Conservation (phyloP, 139 green algal genomes). For the Spirogloea muscicola region DNA sequence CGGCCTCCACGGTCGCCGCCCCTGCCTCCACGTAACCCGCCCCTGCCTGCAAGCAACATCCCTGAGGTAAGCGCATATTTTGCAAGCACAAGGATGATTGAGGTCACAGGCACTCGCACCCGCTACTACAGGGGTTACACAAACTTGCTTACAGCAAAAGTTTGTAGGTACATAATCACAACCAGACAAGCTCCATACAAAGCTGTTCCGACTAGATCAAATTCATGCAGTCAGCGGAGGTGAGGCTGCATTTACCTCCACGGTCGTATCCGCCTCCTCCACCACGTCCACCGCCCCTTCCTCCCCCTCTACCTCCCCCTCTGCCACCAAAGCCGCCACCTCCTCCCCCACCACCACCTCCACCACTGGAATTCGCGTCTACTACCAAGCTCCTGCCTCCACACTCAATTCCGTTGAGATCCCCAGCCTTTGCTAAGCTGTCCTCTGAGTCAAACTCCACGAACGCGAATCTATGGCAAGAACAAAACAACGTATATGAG, state of each 20-base stretch:
- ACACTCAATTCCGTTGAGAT: slow-evolving; percentile 60
- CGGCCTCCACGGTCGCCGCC: slow-evolving; percentile 8
- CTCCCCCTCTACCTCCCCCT: slow-evolving; percentile 45
- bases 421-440: slow-evolving; percentile 59
- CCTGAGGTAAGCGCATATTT: neutral
- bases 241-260: slow-evolving; percentile 24
- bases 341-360: slow-evolving; percentile 51
- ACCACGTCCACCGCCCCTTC: slow-evolving; percentile 42
- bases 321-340: slow-evolving; percentile 47
- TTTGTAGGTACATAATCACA: neutral
- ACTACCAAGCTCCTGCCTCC: slow-evolving; percentile 66
- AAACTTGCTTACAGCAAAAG: neutral
- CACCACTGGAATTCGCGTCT: slow-evolving; percentile 50
- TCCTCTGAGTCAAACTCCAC: slow-evolving; percentile 64
- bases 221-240: neutral
- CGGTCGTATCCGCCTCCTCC: slow-evolving; percentile 39
- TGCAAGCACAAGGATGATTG: neutral
- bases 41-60: neutral
- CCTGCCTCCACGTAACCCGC: slow-evolving; percentile 25
- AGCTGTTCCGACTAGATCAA: neutral
- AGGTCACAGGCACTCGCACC: neutral
- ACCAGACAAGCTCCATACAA: neutral
- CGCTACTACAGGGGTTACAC: neutral
- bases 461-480: slow-evolving; percentile 58
- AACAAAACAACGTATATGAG: neutral